A percentile compares a stretch with the other conserved stretches of the same genome.
These are phyloP conservation scores for Pseudocercospora eumusae DNA, from an alignment of 2,329 filamentous ascomycete species.

Conservation along the genomic window DNA sequence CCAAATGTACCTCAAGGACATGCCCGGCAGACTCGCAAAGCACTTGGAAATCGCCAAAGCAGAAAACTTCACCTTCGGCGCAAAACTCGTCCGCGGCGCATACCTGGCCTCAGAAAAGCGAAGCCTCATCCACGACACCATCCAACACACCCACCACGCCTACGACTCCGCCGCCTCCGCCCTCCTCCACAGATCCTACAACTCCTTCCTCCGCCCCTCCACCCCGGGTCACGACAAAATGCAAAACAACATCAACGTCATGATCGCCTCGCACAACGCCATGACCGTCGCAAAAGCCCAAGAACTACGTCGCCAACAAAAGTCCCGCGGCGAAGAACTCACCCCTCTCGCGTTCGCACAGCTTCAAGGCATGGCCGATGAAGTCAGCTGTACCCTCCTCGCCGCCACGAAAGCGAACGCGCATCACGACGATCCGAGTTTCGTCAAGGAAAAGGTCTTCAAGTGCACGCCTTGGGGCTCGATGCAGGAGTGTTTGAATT, in stretches of 20 bases:
- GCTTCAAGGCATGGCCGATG: conserved; percentile 93
- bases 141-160: conserved; percentile 57
- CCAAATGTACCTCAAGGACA: conserved; percentile 57
- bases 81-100: conserved; percentile 60
- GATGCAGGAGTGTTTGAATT: conserved; percentile 76
- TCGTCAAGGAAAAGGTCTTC: conserved; percentile 50
- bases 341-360: conserved; percentile 68
- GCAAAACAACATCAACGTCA: conserved; percentile 54
- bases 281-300: conserved; percentile 63
- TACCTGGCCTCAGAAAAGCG: conserved; percentile 56
- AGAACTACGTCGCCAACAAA: conserved; percentile 51
- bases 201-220: conserved; percentile 52
- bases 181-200: conserved; percentile 66
- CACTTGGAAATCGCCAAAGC: conserved; percentile 51
- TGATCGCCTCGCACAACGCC: conserved; percentile 82
- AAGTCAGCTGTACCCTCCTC: conserved; percentile 67
- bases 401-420: conserved; percentile 46
- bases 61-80: conserved; percentile 55
- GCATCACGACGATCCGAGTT: conserved; percentile 39
- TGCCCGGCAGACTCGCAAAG: conserved; percentile 22
- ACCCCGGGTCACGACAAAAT: conserved; percentile 39
- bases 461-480: conserved; percentile 61
- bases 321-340: conserved; percentile 43
- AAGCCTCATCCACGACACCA: conserved; percentile 55
- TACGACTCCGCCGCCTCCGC: conserved; percentile 72